Conservation (phyloP, 1,284 basidiomycete genomes). For the Papiliotrema fonsecae region DNA sequence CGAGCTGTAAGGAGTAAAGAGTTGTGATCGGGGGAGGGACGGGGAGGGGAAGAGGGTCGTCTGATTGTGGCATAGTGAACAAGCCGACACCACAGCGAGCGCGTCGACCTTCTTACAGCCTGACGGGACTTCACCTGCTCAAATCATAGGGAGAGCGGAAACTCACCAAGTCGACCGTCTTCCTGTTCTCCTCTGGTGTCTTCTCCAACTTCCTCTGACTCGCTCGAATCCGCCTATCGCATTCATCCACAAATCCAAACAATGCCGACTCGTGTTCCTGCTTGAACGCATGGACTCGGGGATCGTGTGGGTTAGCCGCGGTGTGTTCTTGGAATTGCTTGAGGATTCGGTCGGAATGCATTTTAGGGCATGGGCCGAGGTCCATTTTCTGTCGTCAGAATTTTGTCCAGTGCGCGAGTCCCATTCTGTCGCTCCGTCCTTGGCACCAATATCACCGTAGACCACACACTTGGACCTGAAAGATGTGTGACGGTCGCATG, state of each 20-base stretch:
- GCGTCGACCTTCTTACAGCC: too few species aligned
- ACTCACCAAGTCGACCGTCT: conserved; percentile 86
- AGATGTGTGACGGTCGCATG: too few species aligned
- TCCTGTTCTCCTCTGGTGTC: conserved; percentile 98
- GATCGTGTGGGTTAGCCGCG: conserved; percentile 67
- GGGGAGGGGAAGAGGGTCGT: too few species aligned
- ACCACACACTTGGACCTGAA: too few species aligned
- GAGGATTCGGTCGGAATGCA: conserved; percentile 88
- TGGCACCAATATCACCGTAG: too few species aligned
- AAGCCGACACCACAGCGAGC: too few species aligned
- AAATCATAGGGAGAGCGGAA: too few species aligned
- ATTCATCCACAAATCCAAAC: conserved; percentile 93
- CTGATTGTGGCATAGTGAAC: too few species aligned
- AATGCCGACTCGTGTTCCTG: conserved; percentile 95
- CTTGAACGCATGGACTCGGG: conserved; percentile 76
- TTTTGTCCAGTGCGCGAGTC: too few species aligned
- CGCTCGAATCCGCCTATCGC: conserved; percentile 89
- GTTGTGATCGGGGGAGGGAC: too few species aligned
- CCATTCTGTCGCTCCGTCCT: too few species aligned
- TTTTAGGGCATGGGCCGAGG: conserved; percentile 93
- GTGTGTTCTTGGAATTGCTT: conserved; percentile 81
- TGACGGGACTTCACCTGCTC: too few species aligned
- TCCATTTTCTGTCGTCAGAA: conserved; percentile 99
- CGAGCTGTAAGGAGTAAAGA: not conserved
- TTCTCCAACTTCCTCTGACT: conserved; percentile 95